A percentile compares a stretch with the other conserved stretches of the same genome.
Conservation (phyloP, 768 basidiomycete species). For the Leccinum ochraceum region DNA sequence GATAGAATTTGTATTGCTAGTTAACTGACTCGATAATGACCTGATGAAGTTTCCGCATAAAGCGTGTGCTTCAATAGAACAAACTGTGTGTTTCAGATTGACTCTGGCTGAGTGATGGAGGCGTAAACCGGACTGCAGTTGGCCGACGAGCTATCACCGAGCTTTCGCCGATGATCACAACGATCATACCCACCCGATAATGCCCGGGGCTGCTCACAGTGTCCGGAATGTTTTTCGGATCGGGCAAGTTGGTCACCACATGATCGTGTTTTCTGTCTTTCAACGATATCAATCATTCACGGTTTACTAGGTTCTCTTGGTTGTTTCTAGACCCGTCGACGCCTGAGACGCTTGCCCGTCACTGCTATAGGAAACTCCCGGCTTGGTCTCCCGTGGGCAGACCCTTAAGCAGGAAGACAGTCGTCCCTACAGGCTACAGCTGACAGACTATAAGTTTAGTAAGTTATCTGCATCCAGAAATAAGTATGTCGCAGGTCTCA, state of each 20-base stretch:
- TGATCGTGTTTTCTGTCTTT: neutral
- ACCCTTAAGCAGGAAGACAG: too few species aligned
- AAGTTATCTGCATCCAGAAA: neutral
- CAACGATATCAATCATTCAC: too few species aligned
- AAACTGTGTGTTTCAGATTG: neutral
- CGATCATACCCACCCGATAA: neutral
- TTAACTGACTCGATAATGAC: neutral
- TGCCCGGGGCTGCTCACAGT: neutral
- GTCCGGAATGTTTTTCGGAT: too few species aligned
- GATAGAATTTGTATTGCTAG: constrained; percentile 32
- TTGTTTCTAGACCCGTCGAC: neutral
- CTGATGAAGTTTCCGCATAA: neutral
- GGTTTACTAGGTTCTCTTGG: too few species aligned
- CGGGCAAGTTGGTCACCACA: too few species aligned
- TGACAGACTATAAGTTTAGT: neutral
- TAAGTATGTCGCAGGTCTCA: neutral
- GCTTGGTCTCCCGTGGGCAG: too few species aligned
- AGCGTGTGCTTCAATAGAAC: neutral
- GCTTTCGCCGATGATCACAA: neutral
- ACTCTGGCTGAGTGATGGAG: too few species aligned
- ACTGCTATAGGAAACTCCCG: too few species aligned
- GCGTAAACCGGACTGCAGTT: too few species aligned
- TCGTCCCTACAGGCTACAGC: too few species aligned
- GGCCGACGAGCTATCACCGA: neutral
- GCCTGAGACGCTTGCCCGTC: too few species aligned